Percentiles rank a stretch among this genome's conserved stretches.
Conservation (phyloP, 768 basidiomycete genomes). For the Rhodotorula sphaerocarpa region DNA sequence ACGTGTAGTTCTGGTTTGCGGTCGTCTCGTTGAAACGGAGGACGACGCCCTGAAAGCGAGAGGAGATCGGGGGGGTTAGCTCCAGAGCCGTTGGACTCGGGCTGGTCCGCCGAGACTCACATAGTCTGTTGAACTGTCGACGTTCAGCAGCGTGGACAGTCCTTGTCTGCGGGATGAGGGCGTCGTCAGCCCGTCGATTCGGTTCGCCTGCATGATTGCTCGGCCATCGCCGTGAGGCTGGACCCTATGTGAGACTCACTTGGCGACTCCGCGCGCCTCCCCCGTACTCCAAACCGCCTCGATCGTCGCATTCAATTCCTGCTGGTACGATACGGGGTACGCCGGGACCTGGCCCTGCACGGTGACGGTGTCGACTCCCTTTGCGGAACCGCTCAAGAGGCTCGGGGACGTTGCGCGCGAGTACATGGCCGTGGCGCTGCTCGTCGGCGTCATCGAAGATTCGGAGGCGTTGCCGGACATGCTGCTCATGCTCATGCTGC, state of each 20-base stretch:
- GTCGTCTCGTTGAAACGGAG: slow-evolving; percentile 19
- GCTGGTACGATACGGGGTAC: background rate
- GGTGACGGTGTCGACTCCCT: background rate
- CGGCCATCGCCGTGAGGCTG: too few relatives aligned
- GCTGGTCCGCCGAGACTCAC: too few relatives aligned
- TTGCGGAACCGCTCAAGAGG: too few relatives aligned
- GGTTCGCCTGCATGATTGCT: too few relatives aligned
- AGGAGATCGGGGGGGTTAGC: too few relatives aligned
- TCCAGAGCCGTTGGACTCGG: too few relatives aligned
- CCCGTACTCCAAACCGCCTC: slow-evolving; percentile 11
- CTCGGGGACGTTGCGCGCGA: too few relatives aligned
- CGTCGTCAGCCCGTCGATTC: too few relatives aligned
- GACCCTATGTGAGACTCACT: too few relatives aligned
- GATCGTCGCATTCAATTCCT: slow-evolving; percentile 7
- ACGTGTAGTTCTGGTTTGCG: background rate
- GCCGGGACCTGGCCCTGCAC: background rate
- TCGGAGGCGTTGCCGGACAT: background rate
- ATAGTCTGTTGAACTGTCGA: background rate
- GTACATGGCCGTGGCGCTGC: background rate
- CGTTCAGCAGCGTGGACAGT: slow-evolving; percentile 14
- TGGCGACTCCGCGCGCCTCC: background rate
- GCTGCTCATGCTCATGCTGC: background rate
- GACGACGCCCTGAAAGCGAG: slow-evolving; percentile 13
- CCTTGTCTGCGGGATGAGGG: slow-evolving; percentile 5
- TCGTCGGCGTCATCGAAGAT: background rate